Evolutionary conservation across 306 rosid species (phyloP), one percentile per base, ranked within the genome.

Genomic region (Psophocarpus tetragonolobus): DNA sequence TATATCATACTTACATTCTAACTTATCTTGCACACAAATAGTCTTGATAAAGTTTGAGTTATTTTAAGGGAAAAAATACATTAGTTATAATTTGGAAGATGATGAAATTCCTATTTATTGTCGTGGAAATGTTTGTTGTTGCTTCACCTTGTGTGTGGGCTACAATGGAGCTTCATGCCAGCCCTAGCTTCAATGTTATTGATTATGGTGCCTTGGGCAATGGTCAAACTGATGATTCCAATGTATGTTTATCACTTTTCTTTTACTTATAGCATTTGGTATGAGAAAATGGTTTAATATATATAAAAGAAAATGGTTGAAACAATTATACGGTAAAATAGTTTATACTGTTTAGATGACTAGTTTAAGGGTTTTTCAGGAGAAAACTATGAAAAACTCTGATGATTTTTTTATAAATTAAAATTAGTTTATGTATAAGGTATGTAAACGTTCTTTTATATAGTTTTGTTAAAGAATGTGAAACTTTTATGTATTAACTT

Each of bases 181-280:
- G n/a, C 36, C 20, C 21, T 24, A 56, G 0, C 15, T 85, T 84
- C 65, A 77, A 81, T 54, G 87, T 87, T 8, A 3, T 73, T 18
- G 23, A 48, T 13, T 90, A 77, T 75, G 91, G 90, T 24, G 91
- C 91, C 0, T 9, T 0, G 2, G 90, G 89, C 15, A 39, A 88
- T 69, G 89, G 87, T n/a, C 44, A 17, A 72, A 14, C 68, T 2
- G 91, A 88, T 69, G 90, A 88, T 68, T 77, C 89, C n/a, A 35
- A 80, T 15, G 91, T 90, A 74, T 50, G 21, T 51, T 63, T 17
- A 18, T 35, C 2, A 18, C 0, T 62, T 0, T 63, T 32, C 15
- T 2, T 27, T 27, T 26, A 8, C 38, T 50, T 18, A 44, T 44
- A 14, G n/a, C 51, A 3, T 44, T 44, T 13, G 50, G 7, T 11